phyloP scores from a whole-genome alignment of 305 asterid species.

The Fraxinus velutina region DNA sequence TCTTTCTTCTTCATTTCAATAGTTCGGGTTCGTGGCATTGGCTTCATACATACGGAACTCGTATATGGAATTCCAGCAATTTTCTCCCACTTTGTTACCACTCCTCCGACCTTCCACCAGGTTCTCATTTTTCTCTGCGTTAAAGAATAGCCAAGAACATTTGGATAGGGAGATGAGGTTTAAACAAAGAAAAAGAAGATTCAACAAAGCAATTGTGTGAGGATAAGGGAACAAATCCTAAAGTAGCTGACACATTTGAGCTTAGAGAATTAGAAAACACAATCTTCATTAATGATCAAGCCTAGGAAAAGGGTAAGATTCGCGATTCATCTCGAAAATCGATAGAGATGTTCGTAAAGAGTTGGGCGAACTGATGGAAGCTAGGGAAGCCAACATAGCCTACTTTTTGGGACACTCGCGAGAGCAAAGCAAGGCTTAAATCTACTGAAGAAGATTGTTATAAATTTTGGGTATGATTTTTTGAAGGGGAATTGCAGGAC shows the following conservation, averaged over 20 bases:
- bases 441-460: constrained; percentile 6
- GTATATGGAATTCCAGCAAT: constrained; percentile 18
- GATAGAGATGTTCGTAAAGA: not conserved
- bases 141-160: constrained; percentile 10
- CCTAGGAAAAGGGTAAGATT: not conserved
- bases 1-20: too few relatives aligned
- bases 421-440: constrained; percentile 2
- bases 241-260: not conserved
- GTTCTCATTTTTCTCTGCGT: constrained; percentile 14
- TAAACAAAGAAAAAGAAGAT: not conserved
- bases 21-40: constrained; percentile 20
- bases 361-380: constrained; percentile 14
- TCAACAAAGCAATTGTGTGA: not conserved
- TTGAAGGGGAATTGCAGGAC: constrained; percentile 16
- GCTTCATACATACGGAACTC: constrained; percentile 10
- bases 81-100: constrained; percentile 20
- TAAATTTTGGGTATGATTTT: constrained; percentile 15
- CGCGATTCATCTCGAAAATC: not conserved
- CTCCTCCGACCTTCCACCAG: constrained; percentile 24
- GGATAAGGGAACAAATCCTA: not conserved
- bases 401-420: constrained; percentile 10
- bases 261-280: not conserved
- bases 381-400: constrained; percentile 1
- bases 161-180: not conserved
- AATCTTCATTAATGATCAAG: not conserved